A percentile compares a stretch with the other conserved stretches of the same genome.
Evolutionary conservation across 2,329 filamentous ascomycete species (phyloP).

Genomic region (Drechmeria coniospora): DNA sequence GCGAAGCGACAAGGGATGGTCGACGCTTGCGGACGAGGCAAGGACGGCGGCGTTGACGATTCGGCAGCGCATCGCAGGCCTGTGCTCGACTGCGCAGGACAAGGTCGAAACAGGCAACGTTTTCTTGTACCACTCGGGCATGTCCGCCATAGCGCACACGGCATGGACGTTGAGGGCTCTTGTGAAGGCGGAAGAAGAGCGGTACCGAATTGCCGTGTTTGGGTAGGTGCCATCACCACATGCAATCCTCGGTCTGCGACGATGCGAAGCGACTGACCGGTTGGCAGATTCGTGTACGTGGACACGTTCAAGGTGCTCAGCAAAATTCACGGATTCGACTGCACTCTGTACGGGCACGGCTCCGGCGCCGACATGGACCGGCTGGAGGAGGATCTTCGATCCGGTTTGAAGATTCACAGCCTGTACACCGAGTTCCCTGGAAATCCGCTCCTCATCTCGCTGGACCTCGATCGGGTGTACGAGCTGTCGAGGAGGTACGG

Average conservation of each 20-base stretch:
- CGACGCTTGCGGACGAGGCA: conserved; percentile 3
- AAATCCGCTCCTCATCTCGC: conserved; percentile 15
- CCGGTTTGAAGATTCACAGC: conserved; percentile 23
- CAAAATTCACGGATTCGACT: conserved; percentile 11
- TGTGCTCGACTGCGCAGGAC: conserved; percentile 7
- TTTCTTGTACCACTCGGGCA: conserved; percentile 34
- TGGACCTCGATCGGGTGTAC: conserved; percentile 13
- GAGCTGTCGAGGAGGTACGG: conserved; percentile 17
- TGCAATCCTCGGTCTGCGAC: too few relatives aligned
- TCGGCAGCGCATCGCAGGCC: conserved; percentile 7
- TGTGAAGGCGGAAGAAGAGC: neutral
- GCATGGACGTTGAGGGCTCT: conserved; percentile 5
- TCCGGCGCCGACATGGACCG: conserved; percentile 22
- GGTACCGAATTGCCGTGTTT: conserved; percentile 11
- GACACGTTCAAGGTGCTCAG: conserved; percentile 15
- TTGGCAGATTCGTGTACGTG: conserved; percentile 13
- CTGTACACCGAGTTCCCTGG: conserved; percentile 29
- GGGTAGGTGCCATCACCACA: conserved; percentile 9
- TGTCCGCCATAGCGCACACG: conserved; percentile 28
- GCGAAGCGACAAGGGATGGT: too few relatives aligned
- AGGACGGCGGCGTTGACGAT: conserved; percentile 4
- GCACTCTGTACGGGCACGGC: conserved; percentile 28
- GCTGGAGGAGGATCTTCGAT: conserved; percentile 20
- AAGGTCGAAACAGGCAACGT: conserved; percentile 20
- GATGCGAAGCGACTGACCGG: neutral